A percentile compares a stretch with the other conserved stretches of the same genome.
Conservation (phyloP, 805 yeast species). For the Jamesozyma rosinii region DNA sequence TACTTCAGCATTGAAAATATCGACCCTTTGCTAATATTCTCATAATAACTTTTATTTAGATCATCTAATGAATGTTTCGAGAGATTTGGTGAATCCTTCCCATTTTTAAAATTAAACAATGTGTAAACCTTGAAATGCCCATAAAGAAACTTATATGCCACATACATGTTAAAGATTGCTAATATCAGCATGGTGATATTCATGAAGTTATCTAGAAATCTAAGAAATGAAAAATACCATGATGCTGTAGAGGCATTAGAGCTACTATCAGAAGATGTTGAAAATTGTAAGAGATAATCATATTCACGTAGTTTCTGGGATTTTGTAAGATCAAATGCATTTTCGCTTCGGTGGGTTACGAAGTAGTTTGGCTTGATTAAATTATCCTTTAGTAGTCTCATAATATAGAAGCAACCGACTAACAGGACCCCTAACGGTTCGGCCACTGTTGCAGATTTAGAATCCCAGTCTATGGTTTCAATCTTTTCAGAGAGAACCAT, state of each 20-base stretch:
- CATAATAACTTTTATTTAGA: constrained; percentile 15
- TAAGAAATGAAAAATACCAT: constrained; percentile 1
- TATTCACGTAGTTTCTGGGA: constrained; percentile 18
- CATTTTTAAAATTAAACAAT: constrained; percentile 8
- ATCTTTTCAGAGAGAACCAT: constrained; percentile 17
- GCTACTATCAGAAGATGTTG: background rate
- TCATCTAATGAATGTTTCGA: constrained; percentile 14
- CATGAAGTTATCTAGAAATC: background rate
- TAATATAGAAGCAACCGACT: constrained; percentile 13
- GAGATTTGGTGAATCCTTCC: constrained; percentile 13
- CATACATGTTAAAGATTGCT: background rate
- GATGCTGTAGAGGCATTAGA: background rate
- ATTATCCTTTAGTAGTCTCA: constrained; percentile 25
- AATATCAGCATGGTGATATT: background rate
- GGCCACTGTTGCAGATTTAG: constrained; percentile 18
- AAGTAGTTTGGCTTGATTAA: constrained; percentile 21
- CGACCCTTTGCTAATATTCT: constrained; percentile 15
- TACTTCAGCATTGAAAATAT: constrained; percentile 18
- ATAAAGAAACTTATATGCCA: constrained; percentile 12
- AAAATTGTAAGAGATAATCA: constrained; percentile 12
- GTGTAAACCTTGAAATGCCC: constrained; percentile 17
- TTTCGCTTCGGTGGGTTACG: constrained; percentile 11
- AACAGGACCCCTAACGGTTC: constrained; percentile 21
- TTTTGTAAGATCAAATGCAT: constrained; percentile 25
- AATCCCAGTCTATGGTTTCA: constrained; percentile 27